phyloP scores from a whole-genome alignment of 169 alveolate genomes.

The Plasmodium gallinaceum region DNA sequence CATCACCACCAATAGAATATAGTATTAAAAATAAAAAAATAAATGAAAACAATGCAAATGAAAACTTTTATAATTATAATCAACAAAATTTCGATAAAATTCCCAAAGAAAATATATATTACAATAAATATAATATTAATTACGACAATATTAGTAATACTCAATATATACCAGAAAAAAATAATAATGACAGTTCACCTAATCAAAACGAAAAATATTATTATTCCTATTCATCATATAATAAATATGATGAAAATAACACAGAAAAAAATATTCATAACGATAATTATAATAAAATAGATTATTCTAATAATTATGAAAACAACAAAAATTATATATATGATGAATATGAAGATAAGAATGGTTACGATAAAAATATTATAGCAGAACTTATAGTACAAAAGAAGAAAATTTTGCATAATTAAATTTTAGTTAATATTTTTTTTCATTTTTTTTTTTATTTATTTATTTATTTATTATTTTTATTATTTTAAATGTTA shows the following conservation, averaged over 20 bases:
- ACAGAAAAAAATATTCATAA: neutral
- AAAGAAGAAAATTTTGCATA: conserved; percentile 13
- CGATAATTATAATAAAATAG: neutral
- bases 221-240: conserved; percentile 65
- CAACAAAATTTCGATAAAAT: conserved; percentile 3
- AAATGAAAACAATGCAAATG: conserved; percentile 2
- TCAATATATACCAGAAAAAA: conserved; percentile 9
- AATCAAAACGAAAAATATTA: conserved; percentile 37
- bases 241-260: conserved; percentile 13
- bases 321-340: conserved; percentile 57
- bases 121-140: conserved; percentile 17
- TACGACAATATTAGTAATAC: conserved; percentile 4
- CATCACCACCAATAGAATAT: conserved; percentile 2
- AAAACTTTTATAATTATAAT: neutral
- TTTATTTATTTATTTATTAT: neutral
- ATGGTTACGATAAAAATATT: neutral
- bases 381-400: conserved; percentile 63
- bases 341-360: conserved; percentile 21
- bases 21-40: neutral
- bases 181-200: conserved; percentile 9
- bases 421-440: conserved; percentile 16
- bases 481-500: no score
- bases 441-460: neutral
- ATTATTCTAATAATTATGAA: conserved; percentile 1
- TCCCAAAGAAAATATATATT: neutral